Base-by-base conservation (phyloP, 805 yeast genomes). In the Maudiozyma bulderi region DNA sequence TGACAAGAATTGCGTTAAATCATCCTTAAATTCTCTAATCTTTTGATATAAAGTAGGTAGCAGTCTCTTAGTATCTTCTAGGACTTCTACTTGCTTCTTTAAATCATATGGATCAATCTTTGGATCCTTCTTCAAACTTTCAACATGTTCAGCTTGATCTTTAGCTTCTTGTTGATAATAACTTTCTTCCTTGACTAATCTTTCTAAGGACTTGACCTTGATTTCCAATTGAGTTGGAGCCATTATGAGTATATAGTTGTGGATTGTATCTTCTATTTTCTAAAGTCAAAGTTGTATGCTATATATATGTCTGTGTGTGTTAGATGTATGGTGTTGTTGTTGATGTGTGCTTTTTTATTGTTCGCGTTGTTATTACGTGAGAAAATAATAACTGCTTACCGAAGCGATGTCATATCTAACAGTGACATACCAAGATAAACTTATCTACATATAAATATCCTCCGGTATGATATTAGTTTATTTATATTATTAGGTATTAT, bases 141-240 rank as follows among this genome's bases (percentile, higher is more conserved):
- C 73, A n/a, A 84, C 73, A 49, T 66, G 68, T 8, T 63, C 62
- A 42, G 73, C 68, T 52, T 82, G 84, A 44, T 80, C 82, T 13
- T 62, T 62, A 37, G 77, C 70, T 57, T 86, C 95, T 48, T 73
- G 70, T 29, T 73, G 68, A 61, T 86, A 87, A 34, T 78, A 69
- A 10, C 59, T 59, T 52, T 81, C 81, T 61, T 88, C 95, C 55
- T 84, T 84, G 39, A 81, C 57, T 13, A 88, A 69, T 52, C 95
- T 73, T 51, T 75, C 73, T 46, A 87, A 70, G 1, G 95, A 89
- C 50, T 76, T 78, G 37, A 76, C 73, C 56, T 85, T 86, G 62
- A 87, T 84, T 57, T 83, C 85, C 40, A 85, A 66, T 51, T 74
- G 80, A 1, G 86, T 71, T 32, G 91, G 93, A 1, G 87, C 73